Conservation (phyloP, 2,329 filamentous ascomycete species). For the Epichloe sibirici region DNA sequence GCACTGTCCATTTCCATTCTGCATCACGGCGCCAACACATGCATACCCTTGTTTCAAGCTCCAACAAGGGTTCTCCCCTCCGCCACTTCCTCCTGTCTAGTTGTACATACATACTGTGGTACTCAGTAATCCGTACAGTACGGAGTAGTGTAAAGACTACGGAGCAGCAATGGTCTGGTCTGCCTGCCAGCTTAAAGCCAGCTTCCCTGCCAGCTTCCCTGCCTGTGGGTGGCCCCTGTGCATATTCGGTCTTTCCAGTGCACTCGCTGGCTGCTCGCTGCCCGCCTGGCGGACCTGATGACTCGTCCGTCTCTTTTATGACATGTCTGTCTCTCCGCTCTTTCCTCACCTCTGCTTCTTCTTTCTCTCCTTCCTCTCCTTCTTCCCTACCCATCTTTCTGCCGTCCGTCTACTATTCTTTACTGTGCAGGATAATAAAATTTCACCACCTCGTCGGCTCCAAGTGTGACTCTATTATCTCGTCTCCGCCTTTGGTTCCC, state of each 20-base stretch:
- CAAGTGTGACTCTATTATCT: neutral
- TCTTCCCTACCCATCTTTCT: neutral
- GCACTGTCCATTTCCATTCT: neutral
- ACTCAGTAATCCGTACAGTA: too few species aligned
- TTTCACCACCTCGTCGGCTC: neutral
- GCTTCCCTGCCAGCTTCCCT: too few species aligned
- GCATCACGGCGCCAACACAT: neutral
- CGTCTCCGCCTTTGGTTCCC: neutral
- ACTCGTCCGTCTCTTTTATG: neutral
- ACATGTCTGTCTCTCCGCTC: conserved; percentile 4
- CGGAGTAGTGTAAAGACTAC: too few species aligned
- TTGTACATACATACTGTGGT: too few species aligned
- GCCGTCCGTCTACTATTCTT: neutral
- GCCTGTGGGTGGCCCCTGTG: neutral
- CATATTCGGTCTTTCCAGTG: neutral
- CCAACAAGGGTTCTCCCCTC: neutral
- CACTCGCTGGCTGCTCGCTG: too few species aligned
- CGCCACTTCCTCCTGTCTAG: neutral
- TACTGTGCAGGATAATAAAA: neutral
- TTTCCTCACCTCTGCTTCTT: neutral
- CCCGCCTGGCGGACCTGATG: neutral
- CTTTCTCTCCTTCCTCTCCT: neutral
- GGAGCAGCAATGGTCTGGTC: too few species aligned
- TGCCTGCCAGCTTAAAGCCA: too few species aligned
- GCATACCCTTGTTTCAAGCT: neutral